Evolutionary conservation across 1,284 basidiomycete species (phyloP), one percentile per base, ranked within the genome.

Genomic region (Lentinus polychrous): DNA sequence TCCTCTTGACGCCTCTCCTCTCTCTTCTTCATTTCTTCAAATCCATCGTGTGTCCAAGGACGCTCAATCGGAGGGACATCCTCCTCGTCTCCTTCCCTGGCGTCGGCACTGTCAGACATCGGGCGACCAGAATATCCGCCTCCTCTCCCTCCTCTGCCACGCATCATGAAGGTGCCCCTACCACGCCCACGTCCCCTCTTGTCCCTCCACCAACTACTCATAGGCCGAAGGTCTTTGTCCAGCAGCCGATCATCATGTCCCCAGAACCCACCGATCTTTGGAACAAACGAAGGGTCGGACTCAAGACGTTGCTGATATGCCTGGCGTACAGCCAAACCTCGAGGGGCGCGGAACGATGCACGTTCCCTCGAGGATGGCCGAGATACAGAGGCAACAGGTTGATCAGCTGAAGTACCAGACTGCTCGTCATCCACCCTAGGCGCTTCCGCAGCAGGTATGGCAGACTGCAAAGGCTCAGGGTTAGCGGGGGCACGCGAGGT

Each of bases 241-340:
- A 84, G 67, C 53, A 85, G 69, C 43, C 91, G 82, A 63, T 94
- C 90, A 63, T 94, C 91, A 60, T 94, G 92, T 7, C 87, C 84
- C 91, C 90, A 94, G 60, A 94, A 94, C 53, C 85, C 83, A 51
- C 91, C 91, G 11, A 92, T 86, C 22, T 81, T 85, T 18, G 91
- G 91, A 24, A 90, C 85, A 60, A 83, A 91, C 1, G 89, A 87
- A 1, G 91, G 91, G 63, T 94, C 91, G 17, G 70, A 74, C 55
- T 86, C 84, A 20, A 91, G 70, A 31, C 83, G 79, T 51, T 86
- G 76, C 57, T 87, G 83, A 63, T 91, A 91, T 20, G 79, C 83
- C 59, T 89, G 84, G 38, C 84, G 81, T 35, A 79, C 83, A 20
- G 76, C 74, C 52, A 82, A 80, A 23, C 76, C 78, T 12, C 68